These are phyloP conservation scores for Xylariaceae sp. DNA, from an alignment of 2,329 filamentous ascomycete genomes.

Conservation along the genomic window DNA sequence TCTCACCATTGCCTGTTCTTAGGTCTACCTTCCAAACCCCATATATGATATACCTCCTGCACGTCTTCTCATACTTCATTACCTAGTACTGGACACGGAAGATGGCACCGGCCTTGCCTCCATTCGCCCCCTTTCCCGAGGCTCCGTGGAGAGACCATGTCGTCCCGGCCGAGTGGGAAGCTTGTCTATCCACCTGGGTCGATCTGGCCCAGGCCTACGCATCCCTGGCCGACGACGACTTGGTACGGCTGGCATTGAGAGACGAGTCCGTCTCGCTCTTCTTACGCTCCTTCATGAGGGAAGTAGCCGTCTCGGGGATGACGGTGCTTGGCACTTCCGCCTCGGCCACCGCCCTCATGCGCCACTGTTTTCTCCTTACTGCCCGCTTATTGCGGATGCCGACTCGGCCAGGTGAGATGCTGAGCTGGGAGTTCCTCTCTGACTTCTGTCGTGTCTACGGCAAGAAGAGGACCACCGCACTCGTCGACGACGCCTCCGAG, in stretches of 20 bases:
- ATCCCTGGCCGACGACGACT: conserved; percentile 46
- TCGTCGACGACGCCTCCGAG: conserved; percentile 44
- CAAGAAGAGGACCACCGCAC: conserved; percentile 48
- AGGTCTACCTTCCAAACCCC: too few relatives aligned
- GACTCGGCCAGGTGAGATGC: conserved; percentile 37
- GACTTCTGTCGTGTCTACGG: conserved; percentile 60
- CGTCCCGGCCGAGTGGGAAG: conserved; percentile 64
- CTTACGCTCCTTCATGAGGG: conserved; percentile 57
- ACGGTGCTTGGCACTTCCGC: conserved; percentile 26
- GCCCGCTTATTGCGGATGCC: conserved; percentile 45
- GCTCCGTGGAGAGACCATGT: conserved; percentile 59
- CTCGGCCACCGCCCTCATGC: conserved; percentile 44
- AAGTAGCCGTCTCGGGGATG: conserved; percentile 36
- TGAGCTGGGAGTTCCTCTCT: conserved; percentile 62
- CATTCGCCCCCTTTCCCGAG: conserved; percentile 71
- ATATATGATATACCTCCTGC: too few relatives aligned
- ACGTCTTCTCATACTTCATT: too few relatives aligned
- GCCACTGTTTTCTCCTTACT: conserved; percentile 56
- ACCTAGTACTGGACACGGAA: too few relatives aligned
- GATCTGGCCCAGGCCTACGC: conserved; percentile 60
- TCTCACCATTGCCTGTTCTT: too few relatives aligned
- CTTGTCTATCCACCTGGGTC: conserved; percentile 70
- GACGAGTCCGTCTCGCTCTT: conserved; percentile 57
- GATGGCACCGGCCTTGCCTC: conserved; percentile 49
- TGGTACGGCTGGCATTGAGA: conserved; percentile 40